Base-by-base conservation (phyloP, 148 eudicot species). In the Dysphania ambrosioides region DNA sequence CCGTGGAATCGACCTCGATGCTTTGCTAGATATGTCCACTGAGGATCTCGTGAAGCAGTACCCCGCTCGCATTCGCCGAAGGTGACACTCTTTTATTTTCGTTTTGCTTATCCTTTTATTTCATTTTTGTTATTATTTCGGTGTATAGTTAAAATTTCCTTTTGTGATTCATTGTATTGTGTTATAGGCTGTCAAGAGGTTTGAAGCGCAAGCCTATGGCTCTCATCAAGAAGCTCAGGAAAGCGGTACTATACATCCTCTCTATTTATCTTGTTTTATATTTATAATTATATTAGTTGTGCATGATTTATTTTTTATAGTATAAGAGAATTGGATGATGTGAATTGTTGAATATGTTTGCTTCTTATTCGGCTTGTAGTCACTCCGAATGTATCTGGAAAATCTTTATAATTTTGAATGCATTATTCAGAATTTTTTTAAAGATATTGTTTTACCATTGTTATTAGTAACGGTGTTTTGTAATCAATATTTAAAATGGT, bases 141-240 rank as follows among this genome's bases (percentile, higher is more conserved):
- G n/a, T n/a, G n/a, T n/a, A n/a, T n/a, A n/a, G n/a, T n/a, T n/a
- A n/a, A n/a, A n/a, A n/a, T n/a, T n/a, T n/a, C n/a, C n/a, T n/a
- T n/a, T n/a, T n/a, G n/a, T n/a, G n/a, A n/a, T n/a, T n/a, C n/a
- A 26, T 35, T 64, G 68, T 7, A 61, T 30, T 61, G 65, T 16
- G 19, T 8, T 35, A 8, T 66, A 88, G 91, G 87, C 82, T 88
- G 36, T 79, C 80, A 42, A 79, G 89, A 21, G 93, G 93, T 61
- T 80, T 89, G 91, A 89, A 84, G 87, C 79, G 95, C 36, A 88
- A 90, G 86, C 91, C 95, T 2, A 85, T 88, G 91, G 95, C 90
- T 44, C 70, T 88, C 80, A 90, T 88, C 78, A 90, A 90, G 85
- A 90, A 90, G 79, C 85, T 90, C 11, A 85, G 95, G 57, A 90